Evolutionary conservation across 768 basidiomycete species (phyloP).

Genomic region (Pluteus cervinus): DNA sequence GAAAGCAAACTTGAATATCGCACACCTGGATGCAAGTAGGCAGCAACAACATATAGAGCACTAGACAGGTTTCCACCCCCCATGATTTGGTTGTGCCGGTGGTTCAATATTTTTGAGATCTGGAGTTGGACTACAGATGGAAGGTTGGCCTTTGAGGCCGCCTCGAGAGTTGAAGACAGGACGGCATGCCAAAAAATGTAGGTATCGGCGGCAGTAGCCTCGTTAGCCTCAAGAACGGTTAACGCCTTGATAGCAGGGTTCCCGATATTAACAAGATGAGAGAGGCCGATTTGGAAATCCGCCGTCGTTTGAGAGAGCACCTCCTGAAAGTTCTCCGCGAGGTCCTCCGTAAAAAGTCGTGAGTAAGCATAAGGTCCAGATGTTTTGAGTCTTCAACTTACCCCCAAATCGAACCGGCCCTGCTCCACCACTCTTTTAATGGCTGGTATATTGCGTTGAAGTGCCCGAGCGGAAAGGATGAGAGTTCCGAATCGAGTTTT

Average conservation of each 20-base stretch:
- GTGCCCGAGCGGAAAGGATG: constrained; percentile 11
- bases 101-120: constrained; percentile 16
- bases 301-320: too few species aligned
- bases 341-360: neutral
- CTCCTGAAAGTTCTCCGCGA: neutral
- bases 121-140: constrained; percentile 9
- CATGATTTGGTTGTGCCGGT: constrained; percentile 16
- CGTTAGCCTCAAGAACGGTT: constrained; percentile 22
- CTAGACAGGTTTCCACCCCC: constrained; percentile 12
- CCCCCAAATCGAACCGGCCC: constrained; percentile 11
- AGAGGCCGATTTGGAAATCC: constrained; percentile 14
- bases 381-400: constrained; percentile 1
- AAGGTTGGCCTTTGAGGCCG: too few species aligned
- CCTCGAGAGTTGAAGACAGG: constrained; percentile 2
- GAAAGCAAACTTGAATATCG: too few species aligned
- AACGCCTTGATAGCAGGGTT: constrained; percentile 15
- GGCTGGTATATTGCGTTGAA: constrained; percentile 13
- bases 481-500: constrained; percentile 19
- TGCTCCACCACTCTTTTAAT: constrained; percentile 12
- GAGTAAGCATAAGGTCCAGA: too few species aligned
- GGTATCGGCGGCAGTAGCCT: constrained; percentile 20
- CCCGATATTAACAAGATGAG: constrained; percentile 9
- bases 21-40: constrained; percentile 20
- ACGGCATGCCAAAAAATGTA: constrained; percentile 23
- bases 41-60: constrained; percentile 14